These are phyloP conservation scores for Solanum ahanhuiri DNA, from an alignment of 257 asterid genomes.

Conservation along the genomic window DNA sequence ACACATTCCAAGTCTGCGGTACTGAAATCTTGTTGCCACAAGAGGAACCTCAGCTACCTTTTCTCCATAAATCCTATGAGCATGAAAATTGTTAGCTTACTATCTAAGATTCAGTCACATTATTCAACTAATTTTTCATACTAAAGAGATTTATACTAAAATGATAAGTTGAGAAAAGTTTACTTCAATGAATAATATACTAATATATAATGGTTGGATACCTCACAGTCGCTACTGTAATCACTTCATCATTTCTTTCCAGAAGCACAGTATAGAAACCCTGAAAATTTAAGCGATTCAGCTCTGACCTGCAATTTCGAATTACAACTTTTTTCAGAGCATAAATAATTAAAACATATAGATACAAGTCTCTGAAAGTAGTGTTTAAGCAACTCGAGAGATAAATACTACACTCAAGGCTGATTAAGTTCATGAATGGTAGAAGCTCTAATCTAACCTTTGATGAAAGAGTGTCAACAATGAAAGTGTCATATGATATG, in stretches of 20 bases:
- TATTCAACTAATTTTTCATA: neutral
- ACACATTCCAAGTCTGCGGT: conserved; percentile 79
- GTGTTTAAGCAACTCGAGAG: neutral
- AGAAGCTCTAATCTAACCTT: neutral
- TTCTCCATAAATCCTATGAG: conserved; percentile 52
- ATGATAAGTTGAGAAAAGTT: neutral
- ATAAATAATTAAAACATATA: neutral
- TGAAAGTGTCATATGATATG: neutral
- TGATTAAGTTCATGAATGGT: neutral
- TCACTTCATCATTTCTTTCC: conserved; percentile 53
- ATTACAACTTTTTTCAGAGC: neutral
- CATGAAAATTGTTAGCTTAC: neutral
- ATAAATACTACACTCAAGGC: neutral
- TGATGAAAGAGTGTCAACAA: neutral
- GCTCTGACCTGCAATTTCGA: conserved; percentile 48
- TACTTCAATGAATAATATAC: neutral
- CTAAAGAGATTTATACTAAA: neutral
- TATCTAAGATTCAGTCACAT: neutral
- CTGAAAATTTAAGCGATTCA: conserved; percentile 57
- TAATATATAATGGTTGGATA: conserved; percentile 12
- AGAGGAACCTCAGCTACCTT: conserved; percentile 75
- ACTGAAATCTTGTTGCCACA: conserved; percentile 67
- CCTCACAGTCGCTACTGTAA: conserved; percentile 63
- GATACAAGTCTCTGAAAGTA: neutral
- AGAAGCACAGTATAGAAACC: conserved; percentile 65